Conservation (phyloP, 352 stramenopile species). For the Phytophthora citricola region DNA sequence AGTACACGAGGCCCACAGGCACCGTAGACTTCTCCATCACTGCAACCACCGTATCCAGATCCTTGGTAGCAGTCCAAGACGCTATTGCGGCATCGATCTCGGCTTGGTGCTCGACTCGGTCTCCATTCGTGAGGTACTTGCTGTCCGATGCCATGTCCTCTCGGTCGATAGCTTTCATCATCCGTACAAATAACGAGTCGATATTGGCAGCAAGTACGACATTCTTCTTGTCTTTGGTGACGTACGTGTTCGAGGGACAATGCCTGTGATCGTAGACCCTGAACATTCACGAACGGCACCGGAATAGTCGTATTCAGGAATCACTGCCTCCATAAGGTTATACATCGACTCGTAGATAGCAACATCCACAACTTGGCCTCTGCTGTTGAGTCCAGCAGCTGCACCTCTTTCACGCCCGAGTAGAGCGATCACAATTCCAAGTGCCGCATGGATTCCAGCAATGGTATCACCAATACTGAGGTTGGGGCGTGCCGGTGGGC, state of each 20-base stretch:
- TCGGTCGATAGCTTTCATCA: slow-evolving; percentile 78
- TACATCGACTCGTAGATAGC: slow-evolving; percentile 92
- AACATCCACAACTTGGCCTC: slow-evolving; percentile 83
- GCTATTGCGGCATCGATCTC: slow-evolving; percentile 73
- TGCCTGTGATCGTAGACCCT: slow-evolving; percentile 88
- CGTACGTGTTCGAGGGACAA: slow-evolving; percentile 90
- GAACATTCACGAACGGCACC: slow-evolving; percentile 83
- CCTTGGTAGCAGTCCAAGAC: slow-evolving; percentile 57
- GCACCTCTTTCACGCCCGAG: slow-evolving; percentile 67
- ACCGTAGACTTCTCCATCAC: slow-evolving; percentile 66
- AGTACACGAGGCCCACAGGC: slow-evolving; percentile 80
- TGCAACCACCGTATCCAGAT: slow-evolving; percentile 52
- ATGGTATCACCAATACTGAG: slow-evolving; percentile 87
- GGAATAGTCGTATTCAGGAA: slow-evolving; percentile 87
- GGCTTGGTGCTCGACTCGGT: slow-evolving; percentile 63
- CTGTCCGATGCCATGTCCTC: slow-evolving; percentile 59
- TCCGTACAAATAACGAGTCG: slow-evolving; percentile 80
- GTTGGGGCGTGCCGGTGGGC: slow-evolving; percentile 80
- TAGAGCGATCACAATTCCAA: slow-evolving; percentile 84
- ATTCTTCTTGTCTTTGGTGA: slow-evolving; percentile 81
- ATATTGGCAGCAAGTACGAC: slow-evolving; percentile 89
- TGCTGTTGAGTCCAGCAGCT: slow-evolving; percentile 23
- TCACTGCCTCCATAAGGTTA: slow-evolving; percentile 85
- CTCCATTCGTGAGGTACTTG: slow-evolving; percentile 73
- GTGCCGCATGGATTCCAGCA: slow-evolving; percentile 80